phyloP scores from a whole-genome alignment of 1,284 basidiomycete species.

The Ceratobasidium theobromae region DNA sequence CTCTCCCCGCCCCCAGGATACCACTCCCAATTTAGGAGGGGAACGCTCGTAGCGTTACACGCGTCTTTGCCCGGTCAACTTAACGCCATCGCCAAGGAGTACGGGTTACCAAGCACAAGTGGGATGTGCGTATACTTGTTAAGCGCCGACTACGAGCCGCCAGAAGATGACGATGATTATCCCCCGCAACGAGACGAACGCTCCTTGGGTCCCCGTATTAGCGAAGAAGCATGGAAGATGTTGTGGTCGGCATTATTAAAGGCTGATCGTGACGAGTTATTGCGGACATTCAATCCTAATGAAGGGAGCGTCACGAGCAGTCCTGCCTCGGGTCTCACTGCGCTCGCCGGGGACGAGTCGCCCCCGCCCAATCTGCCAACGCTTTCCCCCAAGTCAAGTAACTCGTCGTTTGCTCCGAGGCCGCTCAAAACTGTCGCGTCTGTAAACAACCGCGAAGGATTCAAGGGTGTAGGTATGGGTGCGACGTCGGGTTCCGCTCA shows the following conservation, averaged over 20 bases:
- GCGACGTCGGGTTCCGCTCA: no score
- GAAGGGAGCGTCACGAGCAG: constrained; percentile 27
- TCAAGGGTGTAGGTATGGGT: neutral
- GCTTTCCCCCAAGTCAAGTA: constrained; percentile 16
- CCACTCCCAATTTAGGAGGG: constrained; percentile 72
- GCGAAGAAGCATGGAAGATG: constrained; percentile 80
- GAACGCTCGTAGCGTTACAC: constrained; percentile 70
- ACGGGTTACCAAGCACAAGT: constrained; percentile 74
- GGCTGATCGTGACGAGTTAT: constrained; percentile 59
- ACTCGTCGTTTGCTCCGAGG: constrained; percentile 6
- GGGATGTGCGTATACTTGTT: constrained; percentile 78
- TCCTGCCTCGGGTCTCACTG: constrained; percentile 21
- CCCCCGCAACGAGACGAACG: constrained; percentile 46
- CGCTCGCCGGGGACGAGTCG: constrained; percentile 27
- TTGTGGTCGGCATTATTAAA: constrained; percentile 72
- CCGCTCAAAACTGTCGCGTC: constrained; percentile 13
- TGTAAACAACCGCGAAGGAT: constrained; percentile 13
- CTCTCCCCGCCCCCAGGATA: constrained; percentile 61
- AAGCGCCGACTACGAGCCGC: constrained; percentile 37
- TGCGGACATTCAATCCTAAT: constrained; percentile 41
- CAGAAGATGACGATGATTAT: constrained; percentile 45
- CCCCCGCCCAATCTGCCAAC: constrained; percentile 15
- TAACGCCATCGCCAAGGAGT: constrained; percentile 81
- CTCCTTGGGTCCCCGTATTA: constrained; percentile 52
- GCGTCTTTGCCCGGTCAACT: constrained; percentile 71